Evolutionary conservation across 371 early-diverging fungal species (phyloP), one percentile per base, ranked within the genome.

Genomic region (Mucor irregularis): DNA sequence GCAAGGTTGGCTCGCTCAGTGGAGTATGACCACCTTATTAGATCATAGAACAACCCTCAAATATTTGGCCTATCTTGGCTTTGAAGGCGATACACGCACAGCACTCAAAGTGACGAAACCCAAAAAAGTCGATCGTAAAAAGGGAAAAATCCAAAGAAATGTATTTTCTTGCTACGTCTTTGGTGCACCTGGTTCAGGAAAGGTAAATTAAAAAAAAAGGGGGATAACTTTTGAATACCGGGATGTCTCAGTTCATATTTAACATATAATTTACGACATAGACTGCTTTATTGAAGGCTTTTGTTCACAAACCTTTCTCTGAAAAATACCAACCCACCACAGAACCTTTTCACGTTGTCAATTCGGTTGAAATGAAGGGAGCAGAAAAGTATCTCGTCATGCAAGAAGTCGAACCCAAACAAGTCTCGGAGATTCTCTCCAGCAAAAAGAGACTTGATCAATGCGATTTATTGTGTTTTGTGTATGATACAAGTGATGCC

Each of bases 1-100:
- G 35, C 97, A 96, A 69, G 96, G 97, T 16, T 98, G 95, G 80
- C 71, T 98, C 37, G 97, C 96, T 19, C 95, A 95, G 65, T 98
- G 98, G 98, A 94, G 95, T 64, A 94, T 97, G 96, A 93, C 94
- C 1, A 97, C 99, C 10, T 76, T 96, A 52, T 76, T 95, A 54
- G 93, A 96, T 64, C 82, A 91, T 73, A 85, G 82, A 38, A 85
- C 89, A 6, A 96, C 97, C 1, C 70, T 98, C 40, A 86, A 89
- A 25, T 96, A 97, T 60, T 76, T 98, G 54, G 96, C 96, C 3
- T 97, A 96, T 69, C 89, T 98, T 35, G 99, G 99, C 4, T 97
- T 81, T 72, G 86, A 90, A 33, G 92, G 91, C 16, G 91, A 92
- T 50, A 85, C 83, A 11, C 84, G 86, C 39, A 82, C 76, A 6